These are phyloP conservation scores for Pueraria montana DNA, from an alignment of 306 rosid genomes.

Conservation along the genomic window DNA sequence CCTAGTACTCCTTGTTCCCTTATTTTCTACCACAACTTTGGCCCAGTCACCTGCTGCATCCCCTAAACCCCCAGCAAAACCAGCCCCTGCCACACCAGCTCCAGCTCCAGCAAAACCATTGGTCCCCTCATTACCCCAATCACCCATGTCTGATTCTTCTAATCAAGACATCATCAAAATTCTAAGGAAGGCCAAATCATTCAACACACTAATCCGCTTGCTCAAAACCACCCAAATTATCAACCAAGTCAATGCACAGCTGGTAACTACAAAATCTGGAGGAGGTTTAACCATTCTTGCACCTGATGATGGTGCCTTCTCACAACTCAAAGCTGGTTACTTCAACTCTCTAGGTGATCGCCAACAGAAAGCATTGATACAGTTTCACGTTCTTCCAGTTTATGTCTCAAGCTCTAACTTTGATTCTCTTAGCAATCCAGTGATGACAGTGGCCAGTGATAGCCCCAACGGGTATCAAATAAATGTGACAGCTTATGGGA, in stretches of 20 bases:
- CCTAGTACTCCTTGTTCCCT: no score
- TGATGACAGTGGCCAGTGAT: conserved; percentile 69
- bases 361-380: conserved; percentile 64
- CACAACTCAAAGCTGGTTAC: conserved; percentile 66
- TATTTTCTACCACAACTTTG: no score
- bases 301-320: conserved; percentile 65
- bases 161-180: conserved; percentile 62
- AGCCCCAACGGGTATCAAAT: conserved; percentile 58
- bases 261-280: conserved; percentile 55
- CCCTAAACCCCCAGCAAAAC: no score
- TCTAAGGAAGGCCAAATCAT: conserved; percentile 64
- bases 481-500: conserved; percentile 72
- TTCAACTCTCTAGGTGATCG: conserved; percentile 58
- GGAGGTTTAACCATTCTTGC: conserved; percentile 67
- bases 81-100: no score
- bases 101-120: no score
- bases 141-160: background rate
- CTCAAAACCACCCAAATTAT: conserved; percentile 70
- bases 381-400: conserved; percentile 66
- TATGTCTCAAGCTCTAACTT: conserved; percentile 68
- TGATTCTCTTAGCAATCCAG: conserved; percentile 69
- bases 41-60: no score
- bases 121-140: no score
- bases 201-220: conserved; percentile 62
- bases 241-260: conserved; percentile 65